Evolutionary conservation across 2,329 filamentous ascomycete genomes (phyloP).

Genomic region (Ceratocystis albifundus): DNA sequence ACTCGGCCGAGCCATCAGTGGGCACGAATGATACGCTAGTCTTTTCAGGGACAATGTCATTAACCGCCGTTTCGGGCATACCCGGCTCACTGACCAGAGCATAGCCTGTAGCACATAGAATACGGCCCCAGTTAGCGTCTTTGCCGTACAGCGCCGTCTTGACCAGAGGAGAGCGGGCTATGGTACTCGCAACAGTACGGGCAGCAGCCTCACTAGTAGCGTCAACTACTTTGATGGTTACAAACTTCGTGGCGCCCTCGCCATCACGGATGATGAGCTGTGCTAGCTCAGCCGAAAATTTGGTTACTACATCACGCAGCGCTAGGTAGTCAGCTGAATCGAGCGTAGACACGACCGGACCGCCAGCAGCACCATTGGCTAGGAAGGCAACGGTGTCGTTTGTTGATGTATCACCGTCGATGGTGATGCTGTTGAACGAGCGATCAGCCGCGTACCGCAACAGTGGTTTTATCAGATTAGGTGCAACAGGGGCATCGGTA

Average conservation of each 20-base stretch:
- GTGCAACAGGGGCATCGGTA: slow-evolving; percentile 74
- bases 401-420: slow-evolving; percentile 93
- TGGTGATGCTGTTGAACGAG: slow-evolving; percentile 93
- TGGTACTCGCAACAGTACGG: slow-evolving; percentile 70
- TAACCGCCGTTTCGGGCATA: slow-evolving; percentile 45
- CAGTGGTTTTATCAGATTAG: slow-evolving; percentile 53
- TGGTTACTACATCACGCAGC: slow-evolving; percentile 59
- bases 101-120: slow-evolving; percentile 89
- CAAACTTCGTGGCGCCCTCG: slow-evolving; percentile 96
- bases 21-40: slow-evolving; percentile 73
- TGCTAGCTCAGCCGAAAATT: slow-evolving; percentile 72
- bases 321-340: slow-evolving; percentile 52
- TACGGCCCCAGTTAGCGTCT: slow-evolving; percentile 97
- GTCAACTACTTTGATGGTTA: slow-evolving; percentile 76
- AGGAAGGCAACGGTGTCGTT: slow-evolving; percentile 92
- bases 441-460: slow-evolving; percentile 64
- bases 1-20: slow-evolving; percentile 60
- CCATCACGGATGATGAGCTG: slow-evolving; percentile 92
- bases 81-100: slow-evolving; percentile 50
- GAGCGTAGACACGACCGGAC: slow-evolving; percentile 46
- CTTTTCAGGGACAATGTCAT: slow-evolving; percentile 53
- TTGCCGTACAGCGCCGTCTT: slow-evolving; percentile 96
- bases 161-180: slow-evolving; percentile 83
- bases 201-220: slow-evolving; percentile 58
- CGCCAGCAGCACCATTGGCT: slow-evolving; percentile 88